phyloP scores from a whole-genome alignment of 805 yeast species.

The Schizosaccharomyces pombe region DNA sequence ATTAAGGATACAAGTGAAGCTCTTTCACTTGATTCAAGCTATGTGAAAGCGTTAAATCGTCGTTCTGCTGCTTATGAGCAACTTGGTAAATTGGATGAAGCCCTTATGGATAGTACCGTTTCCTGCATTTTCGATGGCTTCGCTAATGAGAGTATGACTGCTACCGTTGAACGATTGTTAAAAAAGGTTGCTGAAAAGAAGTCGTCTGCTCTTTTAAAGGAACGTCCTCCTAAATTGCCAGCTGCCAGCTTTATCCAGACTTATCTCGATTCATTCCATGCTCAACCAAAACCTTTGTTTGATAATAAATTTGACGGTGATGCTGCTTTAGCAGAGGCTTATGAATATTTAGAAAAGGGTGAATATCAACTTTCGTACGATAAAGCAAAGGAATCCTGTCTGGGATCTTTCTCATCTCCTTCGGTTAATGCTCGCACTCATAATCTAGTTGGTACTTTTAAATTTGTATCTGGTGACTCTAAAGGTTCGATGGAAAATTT shows the following conservation, averaged over 20 bases:
- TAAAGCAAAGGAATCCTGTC: conserved; percentile 13
- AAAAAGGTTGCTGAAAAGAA: conserved; percentile 53
- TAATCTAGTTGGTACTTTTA: conserved; percentile 65
- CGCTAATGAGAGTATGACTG: conserved; percentile 53
- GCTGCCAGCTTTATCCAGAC: conserved; percentile 66
- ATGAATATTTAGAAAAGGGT: conserved; percentile 17
- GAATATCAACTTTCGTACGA: conserved; percentile 20
- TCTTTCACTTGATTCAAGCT: conserved; percentile 63
- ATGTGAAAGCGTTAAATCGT: conserved; percentile 74
- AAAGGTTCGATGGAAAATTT: conserved; percentile 39
- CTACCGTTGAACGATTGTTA: conserved; percentile 67
- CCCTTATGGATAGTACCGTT: conserved; percentile 79
- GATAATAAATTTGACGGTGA: conserved; percentile 26
- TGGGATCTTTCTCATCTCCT: conserved; percentile 16
- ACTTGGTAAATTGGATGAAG: conserved; percentile 52
- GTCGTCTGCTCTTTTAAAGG: conserved; percentile 35
- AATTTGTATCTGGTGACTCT: conserved; percentile 56
- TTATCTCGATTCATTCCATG: conserved; percentile 66
- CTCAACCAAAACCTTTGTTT: conserved; percentile 25
- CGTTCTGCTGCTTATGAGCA: conserved; percentile 83
- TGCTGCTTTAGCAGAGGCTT: conserved; percentile 7
- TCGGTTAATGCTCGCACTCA: conserved; percentile 35
- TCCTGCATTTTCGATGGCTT: conserved; percentile 68
- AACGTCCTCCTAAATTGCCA: conserved; percentile 37
- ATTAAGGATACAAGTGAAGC: conserved; percentile 75